phyloP scores from a whole-genome alignment of 257 asterid species.

The Petrea volubilis region DNA sequence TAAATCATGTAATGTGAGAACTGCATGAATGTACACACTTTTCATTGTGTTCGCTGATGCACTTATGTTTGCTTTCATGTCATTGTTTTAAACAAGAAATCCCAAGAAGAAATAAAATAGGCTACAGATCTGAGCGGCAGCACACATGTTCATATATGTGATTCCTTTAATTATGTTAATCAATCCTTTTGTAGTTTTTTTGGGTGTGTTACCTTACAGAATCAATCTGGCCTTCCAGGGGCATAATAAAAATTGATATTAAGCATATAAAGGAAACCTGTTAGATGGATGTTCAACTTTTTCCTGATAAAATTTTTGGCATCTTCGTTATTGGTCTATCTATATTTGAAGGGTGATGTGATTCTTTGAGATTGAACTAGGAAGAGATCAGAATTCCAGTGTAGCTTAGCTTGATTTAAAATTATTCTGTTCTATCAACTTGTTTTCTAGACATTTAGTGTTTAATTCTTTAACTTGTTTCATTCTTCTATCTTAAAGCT shows the following conservation, averaged over 20 bases:
- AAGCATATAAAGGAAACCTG: background rate
- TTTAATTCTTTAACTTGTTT: background rate
- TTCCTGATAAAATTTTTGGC: background rate
- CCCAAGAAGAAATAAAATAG: too few relatives aligned
- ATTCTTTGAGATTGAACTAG: constrained; percentile 3
- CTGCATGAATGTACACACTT: background rate
- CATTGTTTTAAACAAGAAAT: background rate
- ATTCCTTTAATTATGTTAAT: background rate
- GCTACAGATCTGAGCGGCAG: background rate
- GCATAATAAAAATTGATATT: background rate
- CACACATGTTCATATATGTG: background rate
- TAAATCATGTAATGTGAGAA: background rate
- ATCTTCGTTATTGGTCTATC: background rate
- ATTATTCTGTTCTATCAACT: background rate
- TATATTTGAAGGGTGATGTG: constrained; percentile 1
- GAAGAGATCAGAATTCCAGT: background rate
- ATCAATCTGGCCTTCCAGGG: background rate
- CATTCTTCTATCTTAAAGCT: background rate
- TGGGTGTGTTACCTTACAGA: background rate
- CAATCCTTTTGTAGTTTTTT: background rate
- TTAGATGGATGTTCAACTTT: background rate
- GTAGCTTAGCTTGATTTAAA: background rate
- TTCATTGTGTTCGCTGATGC: constrained; percentile 14
- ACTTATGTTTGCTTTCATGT: background rate
- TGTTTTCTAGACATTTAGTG: background rate